Base-by-base conservation (phyloP, 768 basidiomycete species). In the Phaeolepiota aurea region DNA sequence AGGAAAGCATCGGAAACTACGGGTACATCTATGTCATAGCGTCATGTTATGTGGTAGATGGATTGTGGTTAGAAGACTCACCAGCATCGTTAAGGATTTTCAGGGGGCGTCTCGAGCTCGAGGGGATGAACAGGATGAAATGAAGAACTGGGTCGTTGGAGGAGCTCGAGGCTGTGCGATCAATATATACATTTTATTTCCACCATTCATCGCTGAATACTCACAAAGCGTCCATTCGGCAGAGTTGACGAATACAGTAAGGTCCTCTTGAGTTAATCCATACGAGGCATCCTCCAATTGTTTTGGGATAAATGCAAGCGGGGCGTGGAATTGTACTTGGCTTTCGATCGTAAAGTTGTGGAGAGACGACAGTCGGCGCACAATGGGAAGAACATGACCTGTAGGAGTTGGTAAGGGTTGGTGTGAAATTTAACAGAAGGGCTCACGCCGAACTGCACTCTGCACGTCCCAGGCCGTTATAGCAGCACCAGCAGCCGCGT, bases 331-430 rank as follows among this genome's bases (percentile, higher is more conserved):
- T 51, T 93, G 89, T 1, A 96, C 76, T 63, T 98, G 94, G 44
- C 90, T 94, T 65, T 97, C 92, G 32, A 97, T 71, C 2, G 86
- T 92, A 55, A 92, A 89, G 53, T 93, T 90, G 66, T 97, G 89
- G 13, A 98, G 60, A 12, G 68, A 57, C 2, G 65, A 64, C 3
- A 97, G 65, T 21, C 72, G 64, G 11, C 68, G 55, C 7, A 88
- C 57, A 5, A 85, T 65, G 0, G 91, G 88, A 5, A 64, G 57
- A 18, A 98, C 61, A 55, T 86, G 76, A 20, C 65, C 93, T 97
- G 21, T 14, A 30, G 11, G n/a, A 21, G 7, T 14, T 14, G n/a
- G n/a, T n/a, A 28, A 28, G 25, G 25, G 7, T n/a, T 7, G 25
- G 25, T n/a, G 25, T 7, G 25, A n/a, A 28, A 7, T 7, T 28